phyloP scores from a whole-genome alignment of 2,329 filamentous ascomycete species.

The Rhynchosporium agropyri region DNA sequence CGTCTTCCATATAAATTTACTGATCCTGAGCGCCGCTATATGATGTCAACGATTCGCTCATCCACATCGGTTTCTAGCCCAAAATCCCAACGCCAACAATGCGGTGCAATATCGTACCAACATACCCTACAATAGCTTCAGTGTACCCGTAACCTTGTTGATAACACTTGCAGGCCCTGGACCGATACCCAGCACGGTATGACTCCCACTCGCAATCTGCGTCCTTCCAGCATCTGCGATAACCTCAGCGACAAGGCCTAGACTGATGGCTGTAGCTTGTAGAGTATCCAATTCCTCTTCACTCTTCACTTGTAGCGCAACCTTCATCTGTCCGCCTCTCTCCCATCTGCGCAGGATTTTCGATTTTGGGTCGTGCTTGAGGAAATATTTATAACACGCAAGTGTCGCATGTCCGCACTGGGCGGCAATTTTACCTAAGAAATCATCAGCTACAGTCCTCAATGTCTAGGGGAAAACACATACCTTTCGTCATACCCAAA shows the following conservation, averaged over 20 bases:
- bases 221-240: slow-evolving; percentile 96
- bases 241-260: slow-evolving; percentile 85
- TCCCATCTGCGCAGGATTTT: slow-evolving; percentile 83
- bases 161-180: slow-evolving; percentile 84
- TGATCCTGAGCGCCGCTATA: neutral
- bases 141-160: slow-evolving; percentile 79
- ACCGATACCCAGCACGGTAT: slow-evolving; percentile 85
- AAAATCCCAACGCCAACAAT: neutral
- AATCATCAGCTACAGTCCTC: slow-evolving; percentile 6
- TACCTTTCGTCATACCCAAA: slow-evolving; percentile 96
- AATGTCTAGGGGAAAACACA: slow-evolving; percentile 35
- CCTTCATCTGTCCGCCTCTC: slow-evolving; percentile 82
- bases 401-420: slow-evolving; percentile 96
- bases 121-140: slow-evolving; percentile 73
- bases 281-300: slow-evolving; percentile 78
- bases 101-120: neutral
- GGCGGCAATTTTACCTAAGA: slow-evolving; percentile 88
- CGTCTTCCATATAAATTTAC: neutral
- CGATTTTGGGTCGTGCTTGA: slow-evolving; percentile 56
- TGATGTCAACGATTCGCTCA: neutral
- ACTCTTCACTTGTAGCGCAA: slow-evolving; percentile 85
- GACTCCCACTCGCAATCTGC: slow-evolving; percentile 90
- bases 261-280: slow-evolving; percentile 76
- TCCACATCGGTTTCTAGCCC: neutral
- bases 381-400: slow-evolving; percentile 89